These are phyloP conservation scores for Rhodamnia rubescens DNA, from an alignment of 345 rosid species.

Conservation along the genomic window DNA sequence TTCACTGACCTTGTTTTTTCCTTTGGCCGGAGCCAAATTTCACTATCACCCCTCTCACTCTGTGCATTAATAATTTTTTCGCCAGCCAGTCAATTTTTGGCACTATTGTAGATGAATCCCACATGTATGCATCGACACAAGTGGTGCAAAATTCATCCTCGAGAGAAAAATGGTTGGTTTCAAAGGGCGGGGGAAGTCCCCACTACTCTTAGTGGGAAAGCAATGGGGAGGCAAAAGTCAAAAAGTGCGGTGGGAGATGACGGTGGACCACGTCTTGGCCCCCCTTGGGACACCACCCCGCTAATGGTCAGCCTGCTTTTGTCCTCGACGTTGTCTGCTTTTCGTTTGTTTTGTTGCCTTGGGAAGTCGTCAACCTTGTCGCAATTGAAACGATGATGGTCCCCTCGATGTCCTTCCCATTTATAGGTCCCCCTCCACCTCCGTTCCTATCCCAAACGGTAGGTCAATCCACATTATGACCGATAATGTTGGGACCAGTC, in stretches of 20 bases:
- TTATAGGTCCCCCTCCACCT: background rate
- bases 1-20: background rate
- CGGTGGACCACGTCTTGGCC: background rate
- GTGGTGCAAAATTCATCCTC: background rate
- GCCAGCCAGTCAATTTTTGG: background rate
- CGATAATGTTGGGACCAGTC: background rate
- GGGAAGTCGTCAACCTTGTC: background rate
- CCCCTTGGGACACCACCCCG: background rate
- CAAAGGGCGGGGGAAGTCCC: background rate
- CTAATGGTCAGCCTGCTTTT: background rate
- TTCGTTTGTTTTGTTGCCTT: background rate
- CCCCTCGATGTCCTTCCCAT: background rate
- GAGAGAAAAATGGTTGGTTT: background rate
- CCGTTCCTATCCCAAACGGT: background rate
- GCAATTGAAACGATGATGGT: background rate
- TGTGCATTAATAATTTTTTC: background rate
- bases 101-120: background rate
- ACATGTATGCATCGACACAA: background rate
- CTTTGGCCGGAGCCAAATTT: background rate
- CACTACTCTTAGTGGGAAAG: background rate
- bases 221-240: conserved; percentile 21
- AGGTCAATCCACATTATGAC: background rate
- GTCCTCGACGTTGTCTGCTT: background rate
- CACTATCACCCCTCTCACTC: background rate
- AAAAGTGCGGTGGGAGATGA: conserved; percentile 24